These are phyloP conservation scores for Trichophyton rubrum DNA, from an alignment of 2,329 filamentous ascomycete species.

Conservation along the genomic window DNA sequence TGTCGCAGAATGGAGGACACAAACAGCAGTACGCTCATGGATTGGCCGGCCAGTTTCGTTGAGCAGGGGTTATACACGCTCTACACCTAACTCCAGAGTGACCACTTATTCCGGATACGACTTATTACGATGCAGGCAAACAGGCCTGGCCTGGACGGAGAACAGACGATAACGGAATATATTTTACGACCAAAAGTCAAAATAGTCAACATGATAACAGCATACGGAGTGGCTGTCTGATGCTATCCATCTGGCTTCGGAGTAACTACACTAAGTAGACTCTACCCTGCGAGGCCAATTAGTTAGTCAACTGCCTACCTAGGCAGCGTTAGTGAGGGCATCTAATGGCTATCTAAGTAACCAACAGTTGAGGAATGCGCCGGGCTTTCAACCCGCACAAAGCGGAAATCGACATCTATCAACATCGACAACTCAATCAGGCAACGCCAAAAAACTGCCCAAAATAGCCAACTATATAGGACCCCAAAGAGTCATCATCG, in stretches of 20 bases:
- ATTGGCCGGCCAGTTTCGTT: not conserved
- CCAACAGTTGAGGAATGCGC: too few relatives aligned
- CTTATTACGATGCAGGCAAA: not conserved
- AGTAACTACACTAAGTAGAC: not conserved
- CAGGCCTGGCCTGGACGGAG: not conserved
- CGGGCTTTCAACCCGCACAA: too few relatives aligned
- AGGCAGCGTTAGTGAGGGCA: too few relatives aligned
- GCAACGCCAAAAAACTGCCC: too few relatives aligned
- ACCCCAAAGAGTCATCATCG: not conserved
- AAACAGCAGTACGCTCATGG: not conserved
- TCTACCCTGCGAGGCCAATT: not conserved
- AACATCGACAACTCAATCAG: too few relatives aligned
- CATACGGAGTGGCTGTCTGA: too few relatives aligned
- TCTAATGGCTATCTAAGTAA: too few relatives aligned
- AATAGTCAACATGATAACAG: not conserved
- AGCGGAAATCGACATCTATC: too few relatives aligned
- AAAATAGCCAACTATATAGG: not conserved
- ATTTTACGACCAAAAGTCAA: slow-evolving; percentile 2
- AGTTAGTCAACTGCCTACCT: not conserved
- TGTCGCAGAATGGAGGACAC: not conserved
- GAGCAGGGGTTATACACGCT: not conserved
- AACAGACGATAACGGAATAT: slow-evolving; percentile 1
- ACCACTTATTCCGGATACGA: too few relatives aligned
- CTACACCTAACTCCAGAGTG: not conserved
- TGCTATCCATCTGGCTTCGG: too few relatives aligned